Evolutionary conservation across 2,329 filamentous ascomycete genomes (phyloP).

Genomic region (Trichoderma afroharzianum): DNA sequence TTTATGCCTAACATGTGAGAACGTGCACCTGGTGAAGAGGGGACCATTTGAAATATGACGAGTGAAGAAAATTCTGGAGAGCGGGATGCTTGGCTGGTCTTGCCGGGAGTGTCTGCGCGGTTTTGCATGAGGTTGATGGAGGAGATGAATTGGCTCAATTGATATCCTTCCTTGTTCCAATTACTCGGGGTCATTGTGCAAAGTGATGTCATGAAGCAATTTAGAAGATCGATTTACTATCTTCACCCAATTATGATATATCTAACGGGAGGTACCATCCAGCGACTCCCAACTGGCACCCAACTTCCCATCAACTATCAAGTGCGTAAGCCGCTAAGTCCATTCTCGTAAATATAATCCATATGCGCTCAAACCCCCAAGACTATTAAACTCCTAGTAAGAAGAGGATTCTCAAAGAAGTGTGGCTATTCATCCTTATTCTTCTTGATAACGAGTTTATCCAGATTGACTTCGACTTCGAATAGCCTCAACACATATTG

Average conservation of each 20-base stretch:
- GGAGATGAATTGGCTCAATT: constrained; percentile 11
- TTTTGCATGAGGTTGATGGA: constrained; percentile 1
- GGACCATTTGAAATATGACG: background rate
- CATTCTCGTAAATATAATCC: too few species aligned
- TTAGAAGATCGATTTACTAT: background rate
- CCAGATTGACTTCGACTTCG: background rate
- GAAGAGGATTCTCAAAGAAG: too few species aligned
- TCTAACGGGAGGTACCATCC: background rate
- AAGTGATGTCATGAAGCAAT: background rate
- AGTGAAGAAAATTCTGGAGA: constrained; percentile 3
- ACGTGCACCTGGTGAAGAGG: constrained; percentile 3
- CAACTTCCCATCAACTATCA: background rate
- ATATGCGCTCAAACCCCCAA: too few species aligned
- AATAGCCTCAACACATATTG: background rate
- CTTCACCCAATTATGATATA: background rate
- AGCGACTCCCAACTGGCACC: background rate
- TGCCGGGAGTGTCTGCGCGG: background rate
- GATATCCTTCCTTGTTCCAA: background rate
- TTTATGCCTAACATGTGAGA: constrained; percentile 29
- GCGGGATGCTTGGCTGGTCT: background rate
- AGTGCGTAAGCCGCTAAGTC: background rate
- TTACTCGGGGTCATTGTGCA: background rate
- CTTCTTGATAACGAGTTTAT: background rate
- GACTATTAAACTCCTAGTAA: too few species aligned
- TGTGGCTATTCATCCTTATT: too few species aligned